Base-by-base conservation (phyloP, 768 basidiomycete species). In the Steccherinum ochraceum region DNA sequence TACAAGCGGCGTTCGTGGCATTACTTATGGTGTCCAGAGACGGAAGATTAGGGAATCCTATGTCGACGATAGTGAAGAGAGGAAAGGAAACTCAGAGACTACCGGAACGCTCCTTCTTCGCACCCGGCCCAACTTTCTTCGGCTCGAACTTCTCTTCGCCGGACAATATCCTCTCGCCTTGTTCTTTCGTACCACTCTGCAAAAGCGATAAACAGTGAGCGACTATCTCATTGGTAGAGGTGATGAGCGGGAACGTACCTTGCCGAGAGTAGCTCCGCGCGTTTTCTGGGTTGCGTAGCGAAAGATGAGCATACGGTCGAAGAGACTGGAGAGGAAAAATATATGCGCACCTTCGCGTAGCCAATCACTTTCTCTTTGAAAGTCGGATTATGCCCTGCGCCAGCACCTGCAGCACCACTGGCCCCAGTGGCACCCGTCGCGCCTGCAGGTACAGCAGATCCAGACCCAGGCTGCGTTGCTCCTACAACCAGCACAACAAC, bases 321-420 rank as follows among this genome's bases (percentile, higher is more conserved):
- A n/a, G n/a, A n/a, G n/a, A n/a, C n/a, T 19, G 24, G 39, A 35
- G 12, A 21, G 24, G 10, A 24, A 23, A 27, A 12, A 46, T 24
- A 2, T 23, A 16, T n/a, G 21, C 48, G 20, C 23, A 54, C 54
- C 51, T 56, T 56, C 10, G 54, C 54, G 26, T n/a, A 35, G 52
- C 54, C 54, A 12, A 56, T 24, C 10, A 56, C 51, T 26, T 49
- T 43, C 51, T 56, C 54, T 35, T 56, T 56, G 51, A 56, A 56
- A 18, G 25, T 45, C 3, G 54, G 54, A 26, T 49, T 20, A 20
- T 52, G 47, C 1, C n/a, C 44, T 16, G 20, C n/a, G 11, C n/a
- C 10, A 18, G 10, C 41, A 5, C 16, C 41, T 10, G 7, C 19
- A 10, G 41, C n/a, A 43, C n/a, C 41, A 39, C 11, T 39, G 35